Conservation (phyloP, 2,329 filamentous ascomycete genomes). For the Penicillium sp. region DNA sequence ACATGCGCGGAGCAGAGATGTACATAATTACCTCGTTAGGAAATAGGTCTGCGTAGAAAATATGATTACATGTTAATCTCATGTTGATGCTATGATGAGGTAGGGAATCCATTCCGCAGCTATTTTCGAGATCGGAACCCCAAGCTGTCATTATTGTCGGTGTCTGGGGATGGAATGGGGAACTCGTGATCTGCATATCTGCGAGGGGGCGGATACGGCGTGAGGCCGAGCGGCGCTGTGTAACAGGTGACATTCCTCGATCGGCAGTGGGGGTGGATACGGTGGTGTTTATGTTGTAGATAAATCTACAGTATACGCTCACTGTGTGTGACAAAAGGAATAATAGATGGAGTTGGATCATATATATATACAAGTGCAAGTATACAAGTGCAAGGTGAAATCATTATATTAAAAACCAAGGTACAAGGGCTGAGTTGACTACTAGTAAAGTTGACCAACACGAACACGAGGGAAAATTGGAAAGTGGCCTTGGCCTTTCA, state of each 20-base stretch:
- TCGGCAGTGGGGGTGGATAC: background rate
- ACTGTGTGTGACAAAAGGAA: no score
- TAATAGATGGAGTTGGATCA: no score
- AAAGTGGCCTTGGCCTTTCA: background rate
- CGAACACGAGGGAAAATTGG: background rate
- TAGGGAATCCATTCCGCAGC: background rate
- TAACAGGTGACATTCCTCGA: constrained; percentile 1
- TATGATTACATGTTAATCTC: background rate
- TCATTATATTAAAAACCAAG: background rate
- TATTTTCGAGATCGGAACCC: no score
- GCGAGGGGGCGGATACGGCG: background rate
- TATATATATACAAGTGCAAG: background rate
- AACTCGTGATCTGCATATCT: constrained; percentile 3
- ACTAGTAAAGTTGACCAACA: background rate
- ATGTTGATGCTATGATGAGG: background rate
- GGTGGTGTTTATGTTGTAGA: background rate
- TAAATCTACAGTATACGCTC: background rate
- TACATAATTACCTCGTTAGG: background rate
- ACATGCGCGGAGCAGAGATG: no score
- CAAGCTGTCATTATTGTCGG: background rate
- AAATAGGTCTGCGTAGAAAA: background rate
- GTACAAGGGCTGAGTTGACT: background rate
- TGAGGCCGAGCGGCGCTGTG: constrained; percentile 1
- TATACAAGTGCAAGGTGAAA: background rate
- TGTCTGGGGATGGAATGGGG: background rate